A percentile compares a stretch with the other conserved stretches of the same genome.
phyloP scores from a whole-genome alignment of 306 rosid genomes.

The Castanopsis chinensis region DNA sequence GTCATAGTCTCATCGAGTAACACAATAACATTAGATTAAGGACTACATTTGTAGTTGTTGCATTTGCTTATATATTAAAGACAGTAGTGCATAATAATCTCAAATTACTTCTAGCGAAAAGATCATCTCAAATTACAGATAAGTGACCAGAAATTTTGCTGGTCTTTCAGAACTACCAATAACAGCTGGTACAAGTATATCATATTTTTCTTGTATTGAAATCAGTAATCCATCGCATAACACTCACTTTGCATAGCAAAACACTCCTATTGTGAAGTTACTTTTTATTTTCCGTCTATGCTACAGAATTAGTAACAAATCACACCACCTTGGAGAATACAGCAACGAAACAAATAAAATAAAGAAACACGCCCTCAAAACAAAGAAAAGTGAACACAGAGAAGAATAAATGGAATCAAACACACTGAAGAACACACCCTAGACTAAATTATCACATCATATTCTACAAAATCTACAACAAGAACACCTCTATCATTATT shows the following conservation, averaged over 20 bases:
- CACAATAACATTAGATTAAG: background rate
- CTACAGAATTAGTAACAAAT: conserved; percentile 26
- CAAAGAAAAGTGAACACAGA: background rate
- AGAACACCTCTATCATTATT: conserved; percentile 1
- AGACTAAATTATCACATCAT: conserved; percentile 40
- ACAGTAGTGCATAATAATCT: background rate
- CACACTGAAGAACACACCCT: conserved; percentile 48
- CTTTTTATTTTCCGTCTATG: conserved; percentile 21
- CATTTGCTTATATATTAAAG: background rate
- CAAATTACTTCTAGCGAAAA: background rate
- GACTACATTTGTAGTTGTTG: too few relatives aligned
- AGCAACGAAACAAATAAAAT: conserved; percentile 6
- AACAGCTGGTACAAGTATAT: background rate
- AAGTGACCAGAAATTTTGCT: background rate
- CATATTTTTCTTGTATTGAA: background rate
- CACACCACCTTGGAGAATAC: conserved; percentile 20
- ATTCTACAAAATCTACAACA: conserved; percentile 46
- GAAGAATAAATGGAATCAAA: conserved; percentile 44
- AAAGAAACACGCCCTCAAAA: background rate
- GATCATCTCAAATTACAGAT: background rate
- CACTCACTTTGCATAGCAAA: background rate
- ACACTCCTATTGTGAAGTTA: background rate
- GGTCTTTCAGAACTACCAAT: background rate
- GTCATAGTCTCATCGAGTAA: too few relatives aligned
- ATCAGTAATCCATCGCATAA: background rate